Percentiles rank a stretch among this genome's conserved stretches.
These are phyloP conservation scores for Coemansia sp. DNA, from an alignment of 192 early-diverging fungal genomes.

Conservation along the genomic window DNA sequence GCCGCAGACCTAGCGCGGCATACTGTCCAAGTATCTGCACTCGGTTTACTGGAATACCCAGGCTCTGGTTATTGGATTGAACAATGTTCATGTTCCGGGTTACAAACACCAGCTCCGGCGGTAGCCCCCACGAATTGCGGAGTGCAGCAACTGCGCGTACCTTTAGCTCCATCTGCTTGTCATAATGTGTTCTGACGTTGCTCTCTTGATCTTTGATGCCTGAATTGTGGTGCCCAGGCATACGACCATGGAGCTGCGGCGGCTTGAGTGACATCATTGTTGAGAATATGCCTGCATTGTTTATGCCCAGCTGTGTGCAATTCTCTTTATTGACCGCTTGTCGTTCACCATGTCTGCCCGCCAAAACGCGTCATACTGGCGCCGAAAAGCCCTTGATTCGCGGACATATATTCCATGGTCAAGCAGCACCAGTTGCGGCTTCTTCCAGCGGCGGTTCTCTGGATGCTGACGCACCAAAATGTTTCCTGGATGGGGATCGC, in stretches of 20 bases:
- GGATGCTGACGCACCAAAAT: slow-evolving; percentile 76
- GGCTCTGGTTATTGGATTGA: slow-evolving; percentile 78
- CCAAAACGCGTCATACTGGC: slow-evolving; percentile 85
- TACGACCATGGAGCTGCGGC: slow-evolving; percentile 9
- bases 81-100: slow-evolving; percentile 85
- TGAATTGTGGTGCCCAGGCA: not conserved
- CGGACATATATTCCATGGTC: slow-evolving; percentile 93
- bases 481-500: slow-evolving; percentile 86
- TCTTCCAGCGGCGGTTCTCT: slow-evolving; percentile 12
- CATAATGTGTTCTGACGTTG: slow-evolving; percentile 3
- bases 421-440: slow-evolving; percentile 74
- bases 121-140: slow-evolving; percentile 65
- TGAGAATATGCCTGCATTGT: slow-evolving; percentile 41
- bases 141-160: slow-evolving; percentile 70
- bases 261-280: slow-evolving; percentile 49
- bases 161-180: slow-evolving; percentile 71
- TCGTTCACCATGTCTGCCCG: slow-evolving; percentile 77
- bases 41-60: slow-evolving; percentile 86
- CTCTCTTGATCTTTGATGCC: not conserved
- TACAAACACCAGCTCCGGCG: slow-evolving; percentile 89
- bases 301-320: slow-evolving; percentile 68
- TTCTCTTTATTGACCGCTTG: slow-evolving; percentile 57
- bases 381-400: slow-evolving; percentile 65
- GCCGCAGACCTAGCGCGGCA: slow-evolving; percentile 63
- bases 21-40: slow-evolving; percentile 82